Conservation (phyloP, 441 rosid species). For the Croton setiger region DNA sequence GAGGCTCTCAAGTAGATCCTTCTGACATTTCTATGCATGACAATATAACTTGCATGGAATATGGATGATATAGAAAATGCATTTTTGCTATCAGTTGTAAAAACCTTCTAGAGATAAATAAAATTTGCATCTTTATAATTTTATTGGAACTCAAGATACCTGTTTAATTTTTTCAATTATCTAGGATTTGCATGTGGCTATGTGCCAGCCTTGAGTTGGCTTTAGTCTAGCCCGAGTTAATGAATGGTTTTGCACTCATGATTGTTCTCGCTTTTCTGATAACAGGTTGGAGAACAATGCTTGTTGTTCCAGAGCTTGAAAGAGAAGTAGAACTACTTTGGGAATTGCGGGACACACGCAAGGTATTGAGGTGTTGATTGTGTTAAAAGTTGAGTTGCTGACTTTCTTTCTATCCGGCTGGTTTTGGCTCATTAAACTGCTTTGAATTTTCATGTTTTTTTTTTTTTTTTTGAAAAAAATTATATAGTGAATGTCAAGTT, state of each 20-base stretch:
- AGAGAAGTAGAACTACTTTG: constrained; percentile 90
- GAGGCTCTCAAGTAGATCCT: neutral
- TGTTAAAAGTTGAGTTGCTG: neutral
- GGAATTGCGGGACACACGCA: constrained; percentile 67
- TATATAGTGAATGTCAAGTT: neutral
- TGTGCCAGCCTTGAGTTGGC: neutral
- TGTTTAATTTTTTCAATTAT: no score
- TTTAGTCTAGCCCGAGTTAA: neutral
- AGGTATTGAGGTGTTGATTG: constrained; percentile 36
- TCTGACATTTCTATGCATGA: no score
- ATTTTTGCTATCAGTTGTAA: no score
- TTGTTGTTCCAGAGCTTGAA: constrained; percentile 96
- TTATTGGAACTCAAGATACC: no score
- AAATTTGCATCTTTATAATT: neutral
- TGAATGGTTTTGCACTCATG: neutral
- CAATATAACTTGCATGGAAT: neutral
- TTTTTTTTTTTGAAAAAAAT: no score
- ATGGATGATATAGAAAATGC: neutral
- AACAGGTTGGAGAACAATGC: constrained; percentile 99
- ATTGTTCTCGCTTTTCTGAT: constrained; percentile 9
- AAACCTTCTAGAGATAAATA: neutral
- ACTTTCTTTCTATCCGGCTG: neutral
- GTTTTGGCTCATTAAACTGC: neutral
- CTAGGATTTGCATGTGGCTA: neutral
- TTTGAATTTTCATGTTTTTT: neutral